Evolutionary conservation across 768 basidiomycete species (phyloP).

Genomic region (Rhodotorula graminis): DNA sequence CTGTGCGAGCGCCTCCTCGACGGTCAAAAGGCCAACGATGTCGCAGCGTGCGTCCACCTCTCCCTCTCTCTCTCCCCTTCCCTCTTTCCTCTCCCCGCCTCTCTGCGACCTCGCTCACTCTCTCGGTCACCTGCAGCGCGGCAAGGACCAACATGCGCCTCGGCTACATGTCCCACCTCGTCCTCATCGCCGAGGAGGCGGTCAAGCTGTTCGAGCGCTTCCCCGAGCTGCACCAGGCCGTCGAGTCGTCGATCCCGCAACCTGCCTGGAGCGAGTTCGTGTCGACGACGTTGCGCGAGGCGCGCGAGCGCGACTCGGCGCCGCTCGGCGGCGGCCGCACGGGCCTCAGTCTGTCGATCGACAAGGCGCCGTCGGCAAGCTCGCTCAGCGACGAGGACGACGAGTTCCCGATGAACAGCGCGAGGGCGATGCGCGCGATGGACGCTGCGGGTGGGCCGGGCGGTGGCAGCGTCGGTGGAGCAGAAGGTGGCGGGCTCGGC

Average conservation of each 20-base stretch:
- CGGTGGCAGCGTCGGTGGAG: conserved; percentile 30
- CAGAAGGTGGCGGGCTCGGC: conserved; percentile 16
- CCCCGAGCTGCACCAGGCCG: conserved; percentile 67
- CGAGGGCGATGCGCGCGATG: conserved; percentile 21
- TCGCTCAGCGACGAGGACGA: conserved; percentile 41
- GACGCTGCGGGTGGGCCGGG: conserved; percentile 17
- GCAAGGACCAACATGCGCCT: conserved; percentile 50
- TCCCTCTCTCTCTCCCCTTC: conserved; percentile 50
- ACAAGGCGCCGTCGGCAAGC: conserved; percentile 23
- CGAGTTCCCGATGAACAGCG: conserved; percentile 40
- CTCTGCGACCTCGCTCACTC: background rate
- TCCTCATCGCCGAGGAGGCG: conserved; percentile 89
- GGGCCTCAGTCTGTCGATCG: conserved; percentile 25
- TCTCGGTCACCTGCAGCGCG: background rate
- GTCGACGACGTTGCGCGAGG: conserved; percentile 74
- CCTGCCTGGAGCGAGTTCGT: conserved; percentile 87
- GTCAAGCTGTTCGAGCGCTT: conserved; percentile 82
- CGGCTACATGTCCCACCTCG: conserved; percentile 96
- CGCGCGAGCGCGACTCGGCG: conserved; percentile 71
- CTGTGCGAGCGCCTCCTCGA: conserved; percentile 82
- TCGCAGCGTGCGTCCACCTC: conserved; percentile 57
- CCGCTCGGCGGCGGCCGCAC: conserved; percentile 63
- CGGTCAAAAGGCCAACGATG: conserved; percentile 73
- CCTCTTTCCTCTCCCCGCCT: conserved; percentile 51
- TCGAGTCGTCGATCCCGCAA: conserved; percentile 63